phyloP scores from a whole-genome alignment of 257 asterid species.

The Solanum etuberosum region DNA sequence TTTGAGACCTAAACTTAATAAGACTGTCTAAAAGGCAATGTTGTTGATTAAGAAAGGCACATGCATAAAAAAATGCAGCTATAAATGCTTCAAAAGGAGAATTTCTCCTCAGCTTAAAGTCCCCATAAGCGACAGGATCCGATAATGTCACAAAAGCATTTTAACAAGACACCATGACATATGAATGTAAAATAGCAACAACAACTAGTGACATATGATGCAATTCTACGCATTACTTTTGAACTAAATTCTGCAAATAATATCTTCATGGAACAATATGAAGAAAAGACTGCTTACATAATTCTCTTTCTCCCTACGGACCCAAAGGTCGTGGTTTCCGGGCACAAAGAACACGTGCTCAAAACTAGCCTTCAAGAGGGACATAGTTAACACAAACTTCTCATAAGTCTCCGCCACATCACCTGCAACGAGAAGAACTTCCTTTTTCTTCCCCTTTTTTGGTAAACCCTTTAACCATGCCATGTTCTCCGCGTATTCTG shows the following conservation, averaged over 20 bases:
- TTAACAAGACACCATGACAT: not conserved
- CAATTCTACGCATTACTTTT: not conserved
- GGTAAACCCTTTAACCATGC: constrained; percentile 48
- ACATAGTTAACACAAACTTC: constrained; percentile 54
- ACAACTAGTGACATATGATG: not conserved
- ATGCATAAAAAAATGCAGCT: not conserved
- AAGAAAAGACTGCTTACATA: constrained; percentile 23
- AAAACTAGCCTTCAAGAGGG: constrained; percentile 57
- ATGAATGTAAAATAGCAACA: not conserved
- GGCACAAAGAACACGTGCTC: constrained; percentile 71
- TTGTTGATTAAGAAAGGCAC: not conserved
- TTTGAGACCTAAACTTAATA: not conserved
- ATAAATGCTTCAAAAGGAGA: not conserved
- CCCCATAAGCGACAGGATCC: not conserved
- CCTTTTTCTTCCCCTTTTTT: constrained; percentile 9
- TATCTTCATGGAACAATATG: not conserved
- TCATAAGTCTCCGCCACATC: constrained; percentile 77
- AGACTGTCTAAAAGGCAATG: not conserved
- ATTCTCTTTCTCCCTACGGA: constrained; percentile 40
- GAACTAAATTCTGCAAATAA: not conserved
- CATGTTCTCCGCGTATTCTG: constrained; percentile 70
- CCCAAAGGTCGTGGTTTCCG: constrained; percentile 89
- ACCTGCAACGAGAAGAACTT: constrained; percentile 72
- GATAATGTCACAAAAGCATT: not conserved
- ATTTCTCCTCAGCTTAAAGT: not conserved